Conservation (phyloP, 164 flowering plant species). For the Liriodendron chinense region DNA sequence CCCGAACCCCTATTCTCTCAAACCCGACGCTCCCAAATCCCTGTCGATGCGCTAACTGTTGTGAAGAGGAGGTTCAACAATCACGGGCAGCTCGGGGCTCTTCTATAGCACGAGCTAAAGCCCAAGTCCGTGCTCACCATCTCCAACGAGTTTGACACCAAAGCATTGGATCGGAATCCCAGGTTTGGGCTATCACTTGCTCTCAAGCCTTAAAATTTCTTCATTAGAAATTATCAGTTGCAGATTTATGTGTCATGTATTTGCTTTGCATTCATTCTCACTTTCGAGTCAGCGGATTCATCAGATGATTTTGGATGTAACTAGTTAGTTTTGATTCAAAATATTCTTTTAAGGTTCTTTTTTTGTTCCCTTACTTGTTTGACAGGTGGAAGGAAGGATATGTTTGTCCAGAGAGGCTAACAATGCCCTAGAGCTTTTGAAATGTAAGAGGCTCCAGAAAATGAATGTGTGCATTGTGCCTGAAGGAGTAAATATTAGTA, state of each 20-base stretch:
- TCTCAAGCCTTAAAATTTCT: conserved; percentile 33
- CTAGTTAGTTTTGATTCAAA: too few relatives aligned
- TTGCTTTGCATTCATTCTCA: too few relatives aligned
- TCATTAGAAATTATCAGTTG: neutral
- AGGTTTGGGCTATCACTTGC: conserved; percentile 79
- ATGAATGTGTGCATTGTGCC: conserved; percentile 39
- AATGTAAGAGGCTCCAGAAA: conserved; percentile 68
- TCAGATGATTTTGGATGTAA: too few relatives aligned
- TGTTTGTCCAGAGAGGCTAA: conserved; percentile 65
- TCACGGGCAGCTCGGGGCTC: conserved; percentile 79
- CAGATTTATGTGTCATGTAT: too few relatives aligned
- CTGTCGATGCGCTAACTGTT: conserved; percentile 56
- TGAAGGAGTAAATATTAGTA: conserved; percentile 32
- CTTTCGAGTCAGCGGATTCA: too few relatives aligned
- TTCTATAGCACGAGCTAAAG: conserved; percentile 74
- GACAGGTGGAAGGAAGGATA: conserved; percentile 87
- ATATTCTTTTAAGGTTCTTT: too few relatives aligned
- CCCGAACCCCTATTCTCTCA: too few relatives aligned
- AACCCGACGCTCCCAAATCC: too few relatives aligned
- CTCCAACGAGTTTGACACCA: conserved; percentile 82
- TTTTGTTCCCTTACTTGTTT: neutral
- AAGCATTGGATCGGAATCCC: conserved; percentile 74
- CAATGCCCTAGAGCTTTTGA: conserved; percentile 63
- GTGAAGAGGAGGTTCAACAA: conserved; percentile 91
- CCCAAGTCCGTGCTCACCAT: conserved; percentile 69